phyloP scores from a whole-genome alignment of 208 protist species.

The Balamuthia mandrillaris region DNA sequence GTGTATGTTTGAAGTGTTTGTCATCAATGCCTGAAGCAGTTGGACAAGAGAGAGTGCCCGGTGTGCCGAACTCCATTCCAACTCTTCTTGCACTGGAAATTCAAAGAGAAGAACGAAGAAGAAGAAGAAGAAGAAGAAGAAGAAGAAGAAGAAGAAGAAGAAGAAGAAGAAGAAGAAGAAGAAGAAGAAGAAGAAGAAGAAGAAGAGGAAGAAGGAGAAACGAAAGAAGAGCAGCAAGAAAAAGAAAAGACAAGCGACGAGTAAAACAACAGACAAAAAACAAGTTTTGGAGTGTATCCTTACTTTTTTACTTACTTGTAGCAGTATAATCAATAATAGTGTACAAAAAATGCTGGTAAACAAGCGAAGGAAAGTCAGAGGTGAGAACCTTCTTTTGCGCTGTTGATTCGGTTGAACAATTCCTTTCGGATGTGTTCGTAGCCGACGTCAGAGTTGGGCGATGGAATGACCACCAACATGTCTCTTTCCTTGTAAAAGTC shows the following conservation, averaged over 20 bases:
- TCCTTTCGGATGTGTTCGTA: constrained; percentile 47
- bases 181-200: not conserved
- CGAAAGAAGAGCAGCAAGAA: not conserved
- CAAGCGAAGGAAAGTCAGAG: not conserved
- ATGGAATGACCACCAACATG: constrained; percentile 70
- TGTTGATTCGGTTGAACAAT: not conserved
- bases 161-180: not conserved
- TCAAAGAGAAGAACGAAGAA: too few relatives aligned
- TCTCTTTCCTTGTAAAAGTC: constrained; percentile 77
- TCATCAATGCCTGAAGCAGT: too few relatives aligned
- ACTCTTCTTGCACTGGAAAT: too few relatives aligned
- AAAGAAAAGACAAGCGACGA: not conserved
- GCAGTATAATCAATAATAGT: not conserved
- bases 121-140: too few relatives aligned
- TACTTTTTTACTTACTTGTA: not conserved
- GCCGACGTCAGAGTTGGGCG: constrained; percentile 55
- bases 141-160: too few relatives aligned
- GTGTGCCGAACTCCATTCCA: too few relatives aligned
- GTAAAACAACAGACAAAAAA: not conserved
- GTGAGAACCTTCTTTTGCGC: not conserved
- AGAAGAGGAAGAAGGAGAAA: not conserved
- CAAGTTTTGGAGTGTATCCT: not conserved
- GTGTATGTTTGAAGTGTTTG: too few relatives aligned
- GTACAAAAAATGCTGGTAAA: not conserved
- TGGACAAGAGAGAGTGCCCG: too few relatives aligned